Percentiles rank a stretch among this genome's conserved stretches.
Evolutionary conservation across 192 early-diverging fungal genomes (phyloP).

Genomic region (Backusella circina): DNA sequence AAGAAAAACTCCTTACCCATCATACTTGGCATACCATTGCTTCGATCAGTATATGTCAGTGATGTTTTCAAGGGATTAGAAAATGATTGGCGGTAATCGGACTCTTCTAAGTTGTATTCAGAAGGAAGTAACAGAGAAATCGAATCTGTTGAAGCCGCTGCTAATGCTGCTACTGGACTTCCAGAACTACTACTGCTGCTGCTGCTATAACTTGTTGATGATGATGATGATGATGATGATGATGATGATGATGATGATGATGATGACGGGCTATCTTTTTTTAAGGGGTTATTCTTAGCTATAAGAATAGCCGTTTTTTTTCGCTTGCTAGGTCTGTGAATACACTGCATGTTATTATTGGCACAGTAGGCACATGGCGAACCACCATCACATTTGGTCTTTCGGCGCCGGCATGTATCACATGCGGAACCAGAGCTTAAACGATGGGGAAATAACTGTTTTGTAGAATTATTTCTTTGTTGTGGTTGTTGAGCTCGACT

Average conservation of each 20-base stretch:
- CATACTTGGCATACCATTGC: background rate
- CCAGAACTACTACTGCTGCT: background rate
- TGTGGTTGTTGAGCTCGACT: background rate
- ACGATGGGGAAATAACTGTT: slow-evolving; percentile 12
- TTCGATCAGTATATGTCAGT: background rate
- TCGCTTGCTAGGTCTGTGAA: slow-evolving; percentile 14
- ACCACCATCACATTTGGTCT: slow-evolving; percentile 38
- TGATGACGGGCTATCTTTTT: background rate
- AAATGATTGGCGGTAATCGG: background rate
- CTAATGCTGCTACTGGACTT: background rate
- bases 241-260: too few relatives aligned
- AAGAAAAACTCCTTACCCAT: background rate
- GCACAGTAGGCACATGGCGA: slow-evolving; percentile 34
- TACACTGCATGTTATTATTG: slow-evolving; percentile 24
- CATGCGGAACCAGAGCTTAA: slow-evolving; percentile 37
- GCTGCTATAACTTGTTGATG: background rate
- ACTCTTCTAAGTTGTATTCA: background rate
- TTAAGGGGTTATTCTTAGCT: background rate
- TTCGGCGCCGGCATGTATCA: slow-evolving; percentile 34
- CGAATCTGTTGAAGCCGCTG: background rate
- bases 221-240: background rate
- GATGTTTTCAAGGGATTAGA: background rate
- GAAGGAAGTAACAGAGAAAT: background rate
- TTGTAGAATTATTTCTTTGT: background rate
- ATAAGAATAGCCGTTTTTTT: background rate